A percentile compares a stretch with the other conserved stretches of the same genome.
These are phyloP conservation scores for Piper betle DNA, from an alignment of 164 flowering plant genomes.

Conservation along the genomic window DNA sequence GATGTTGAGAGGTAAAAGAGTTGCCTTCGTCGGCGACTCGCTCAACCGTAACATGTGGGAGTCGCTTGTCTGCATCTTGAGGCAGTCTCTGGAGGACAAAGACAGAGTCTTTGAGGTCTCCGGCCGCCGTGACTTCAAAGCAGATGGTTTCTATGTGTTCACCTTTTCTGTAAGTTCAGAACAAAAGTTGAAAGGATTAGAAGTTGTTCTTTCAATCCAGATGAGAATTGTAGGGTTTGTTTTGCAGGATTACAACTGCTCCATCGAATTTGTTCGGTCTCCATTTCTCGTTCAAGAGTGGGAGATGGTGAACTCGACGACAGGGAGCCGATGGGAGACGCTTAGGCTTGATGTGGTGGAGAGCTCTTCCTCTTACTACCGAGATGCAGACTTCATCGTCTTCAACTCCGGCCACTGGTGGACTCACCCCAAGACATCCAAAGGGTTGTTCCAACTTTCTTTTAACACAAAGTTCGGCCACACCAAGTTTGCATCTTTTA, in stretches of 20 bases:
- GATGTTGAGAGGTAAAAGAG: constrained; percentile 30
- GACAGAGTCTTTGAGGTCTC: constrained; percentile 32
- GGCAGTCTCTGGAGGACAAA: constrained; percentile 20
- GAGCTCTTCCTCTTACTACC: constrained; percentile 40
- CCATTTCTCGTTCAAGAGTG: constrained; percentile 45
- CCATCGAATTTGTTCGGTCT: background rate
- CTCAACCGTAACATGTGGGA: constrained; percentile 56
- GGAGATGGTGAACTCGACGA: constrained; percentile 21
- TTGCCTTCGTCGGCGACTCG: constrained; percentile 43
- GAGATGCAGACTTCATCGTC: constrained; percentile 58
- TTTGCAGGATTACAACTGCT: constrained; percentile 1
- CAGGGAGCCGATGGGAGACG: constrained; percentile 54
- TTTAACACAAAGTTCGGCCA: background rate
- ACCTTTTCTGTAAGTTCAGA: background rate
- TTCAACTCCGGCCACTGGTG: constrained; percentile 99
- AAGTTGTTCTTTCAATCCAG: no score
- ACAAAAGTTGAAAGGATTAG: no score
- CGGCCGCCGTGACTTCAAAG: constrained; percentile 26
- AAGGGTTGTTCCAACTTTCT: constrained; percentile 23
- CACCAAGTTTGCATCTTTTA: background rate
- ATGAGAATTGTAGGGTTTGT: no score
- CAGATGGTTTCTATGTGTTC: constrained; percentile 22
- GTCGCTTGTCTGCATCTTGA: constrained; percentile 36
- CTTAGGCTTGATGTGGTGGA: constrained; percentile 71
- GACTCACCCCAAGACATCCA: constrained; percentile 73